Conservation (phyloP, 129 eudicot species). For the Centaurea solstitialis region DNA sequence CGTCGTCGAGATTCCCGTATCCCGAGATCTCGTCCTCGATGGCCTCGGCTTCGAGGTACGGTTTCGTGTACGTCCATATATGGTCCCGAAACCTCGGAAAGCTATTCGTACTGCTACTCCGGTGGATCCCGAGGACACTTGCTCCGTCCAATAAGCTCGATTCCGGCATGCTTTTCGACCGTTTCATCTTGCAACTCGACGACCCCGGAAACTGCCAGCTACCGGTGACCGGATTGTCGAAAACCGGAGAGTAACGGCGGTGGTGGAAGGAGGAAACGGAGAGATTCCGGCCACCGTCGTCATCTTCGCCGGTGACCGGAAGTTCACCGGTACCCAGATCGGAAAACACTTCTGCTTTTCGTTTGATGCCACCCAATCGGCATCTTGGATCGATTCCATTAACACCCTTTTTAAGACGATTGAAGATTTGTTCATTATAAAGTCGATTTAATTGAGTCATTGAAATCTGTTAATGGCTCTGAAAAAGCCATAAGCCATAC, state of each 20-base stretch:
- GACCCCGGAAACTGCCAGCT: slow-evolving; percentile 8
- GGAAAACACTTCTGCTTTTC: slow-evolving; percentile 26
- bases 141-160: slow-evolving; percentile 11
- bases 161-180: slow-evolving; percentile 44
- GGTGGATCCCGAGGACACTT: slow-evolving; percentile 8
- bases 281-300: slow-evolving; percentile 22
- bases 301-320: neutral
- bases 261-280: slow-evolving; percentile 19
- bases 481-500: slow-evolving; percentile 42
- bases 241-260: slow-evolving; percentile 20
- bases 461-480: slow-evolving; percentile 29
- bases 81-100: slow-evolving; percentile 69
- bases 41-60: slow-evolving; percentile 71
- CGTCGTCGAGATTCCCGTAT: slow-evolving; percentile 21
- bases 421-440: slow-evolving; percentile 25
- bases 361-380: slow-evolving; percentile 17
- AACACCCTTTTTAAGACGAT: slow-evolving; percentile 16
- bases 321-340: slow-evolving; percentile 14
- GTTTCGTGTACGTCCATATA: slow-evolving; percentile 58
- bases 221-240: slow-evolving; percentile 20
- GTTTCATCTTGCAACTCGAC: slow-evolving; percentile 42
- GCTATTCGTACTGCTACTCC: slow-evolving; percentile 49
- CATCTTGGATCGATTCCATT: slow-evolving; percentile 29
- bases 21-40: slow-evolving; percentile 54
- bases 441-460: slow-evolving; percentile 43